Evolutionary conservation across 352 stramenopile species (phyloP), one percentile per base, ranked within the genome.

Genomic region (Globisporangium sylvaticum): DNA sequence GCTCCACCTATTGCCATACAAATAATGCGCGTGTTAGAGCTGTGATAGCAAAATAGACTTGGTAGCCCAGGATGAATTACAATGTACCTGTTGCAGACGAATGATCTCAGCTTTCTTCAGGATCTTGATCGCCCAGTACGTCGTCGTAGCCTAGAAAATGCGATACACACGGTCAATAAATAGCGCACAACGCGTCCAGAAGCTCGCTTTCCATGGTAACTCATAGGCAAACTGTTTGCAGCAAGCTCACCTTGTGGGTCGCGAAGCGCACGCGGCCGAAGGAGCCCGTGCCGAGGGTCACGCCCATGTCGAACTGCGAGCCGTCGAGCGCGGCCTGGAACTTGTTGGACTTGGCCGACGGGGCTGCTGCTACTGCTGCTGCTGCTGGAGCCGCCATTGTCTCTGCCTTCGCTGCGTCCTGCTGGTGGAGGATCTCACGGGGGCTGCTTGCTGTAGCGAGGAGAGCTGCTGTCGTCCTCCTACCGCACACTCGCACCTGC

Each of bases 111-210:
- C 82, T 68, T 99, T 99, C 79, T 98, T 98, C 34, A 99, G 74
- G 66, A 99, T 98, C 81, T 99, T 99, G 64, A 99, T 98, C 46
- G 97, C 97, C 88, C 92, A 98, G 67, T 96, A 96, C 60, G 95
- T 90, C 59, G 84, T 86, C 20, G 89, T 97, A 1, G 67, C 78
- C 91, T 97, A 71, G 12, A 55, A 27, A 24, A 54, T 10, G 29
- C 2, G 9, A 42, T n/a, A 10, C 54, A 46, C 2, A 24, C 14
- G 24, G 14, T 58, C 14, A 34, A 22, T 22, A 37, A 22, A 24
- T 7, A n/a, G 7, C 12, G n/a, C 56, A 31, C 8, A 14, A n/a
- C 5, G 9, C 5, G 32, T 10, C n/a, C n/a, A n/a, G n/a, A n/a
- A n/a, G n/a, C n/a, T n/a, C n/a, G n/a, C n/a, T n/a, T n/a, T n/a